phyloP scores from a whole-genome alignment of 1,139 yeast genomes.

The Taiozyma sp. region DNA sequence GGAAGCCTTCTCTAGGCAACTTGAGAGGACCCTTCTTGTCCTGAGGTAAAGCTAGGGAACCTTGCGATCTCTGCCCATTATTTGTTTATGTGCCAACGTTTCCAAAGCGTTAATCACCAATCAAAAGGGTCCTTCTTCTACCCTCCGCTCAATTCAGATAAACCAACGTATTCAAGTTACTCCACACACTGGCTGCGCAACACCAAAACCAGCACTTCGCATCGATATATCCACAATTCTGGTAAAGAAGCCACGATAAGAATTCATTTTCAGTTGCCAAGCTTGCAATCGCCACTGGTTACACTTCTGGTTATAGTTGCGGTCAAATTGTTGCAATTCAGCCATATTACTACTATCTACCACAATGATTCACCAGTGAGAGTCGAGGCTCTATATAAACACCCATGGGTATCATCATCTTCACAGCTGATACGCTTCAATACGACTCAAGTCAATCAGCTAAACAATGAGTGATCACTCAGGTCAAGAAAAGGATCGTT shows the following conservation, averaged over 20 bases:
- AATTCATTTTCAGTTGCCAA: not conserved
- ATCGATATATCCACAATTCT: not conserved
- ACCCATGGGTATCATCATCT: not conserved
- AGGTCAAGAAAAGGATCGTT: not conserved
- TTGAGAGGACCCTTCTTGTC: too few species aligned
- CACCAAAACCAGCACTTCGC: not conserved
- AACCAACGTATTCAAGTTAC: not conserved
- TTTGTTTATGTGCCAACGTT: too few species aligned
- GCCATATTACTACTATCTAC: not conserved
- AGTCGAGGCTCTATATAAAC: not conserved
- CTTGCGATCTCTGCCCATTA: too few species aligned
- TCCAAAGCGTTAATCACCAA: too few species aligned
- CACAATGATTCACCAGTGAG: not conserved
- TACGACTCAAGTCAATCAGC: not conserved
- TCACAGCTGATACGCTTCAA: not conserved
- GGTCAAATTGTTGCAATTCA: not conserved
- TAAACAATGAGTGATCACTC: not conserved
- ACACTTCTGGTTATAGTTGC: not conserved
- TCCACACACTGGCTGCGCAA: not conserved
- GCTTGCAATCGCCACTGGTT: not conserved
- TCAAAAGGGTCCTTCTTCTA: too few species aligned
- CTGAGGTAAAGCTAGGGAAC: too few species aligned
- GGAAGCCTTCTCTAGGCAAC: too few species aligned
- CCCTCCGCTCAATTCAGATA: not conserved
- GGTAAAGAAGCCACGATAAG: not conserved